phyloP scores from a whole-genome alignment of 805 yeast species.

The Kodamaea jinghongensis region DNA sequence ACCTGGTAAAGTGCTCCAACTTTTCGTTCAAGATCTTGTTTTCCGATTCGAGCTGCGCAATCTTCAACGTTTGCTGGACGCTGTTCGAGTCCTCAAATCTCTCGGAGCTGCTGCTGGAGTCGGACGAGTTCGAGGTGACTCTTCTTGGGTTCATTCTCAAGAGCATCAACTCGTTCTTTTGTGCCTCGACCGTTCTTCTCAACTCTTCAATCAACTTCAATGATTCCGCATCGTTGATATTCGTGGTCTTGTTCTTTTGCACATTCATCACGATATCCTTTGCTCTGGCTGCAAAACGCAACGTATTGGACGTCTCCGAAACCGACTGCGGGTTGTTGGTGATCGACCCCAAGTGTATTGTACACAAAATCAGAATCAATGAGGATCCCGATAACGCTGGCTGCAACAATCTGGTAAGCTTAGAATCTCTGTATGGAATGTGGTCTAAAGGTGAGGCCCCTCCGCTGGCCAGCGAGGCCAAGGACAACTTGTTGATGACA shows the following conservation, averaged over 20 bases:
- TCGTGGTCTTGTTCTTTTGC: slow-evolving; percentile 43
- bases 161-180: slow-evolving; percentile 49
- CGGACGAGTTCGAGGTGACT: background rate
- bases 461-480: slow-evolving; percentile 23
- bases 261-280: slow-evolving; percentile 77
- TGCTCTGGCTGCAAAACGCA: slow-evolving; percentile 91
- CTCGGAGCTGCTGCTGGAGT: slow-evolving; percentile 37
- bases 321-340: slow-evolving; percentile 40
- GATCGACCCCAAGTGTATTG: slow-evolving; percentile 62
- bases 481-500: slow-evolving; percentile 79
- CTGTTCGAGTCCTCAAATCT: slow-evolving; percentile 32
- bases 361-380: slow-evolving; percentile 80
- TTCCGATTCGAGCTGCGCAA: slow-evolving; percentile 51
- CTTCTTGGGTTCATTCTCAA: slow-evolving; percentile 21
- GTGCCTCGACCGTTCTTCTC: slow-evolving; percentile 57
- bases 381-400: slow-evolving; percentile 90
- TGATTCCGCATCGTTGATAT: slow-evolving; percentile 41
- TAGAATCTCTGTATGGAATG: slow-evolving; percentile 91
- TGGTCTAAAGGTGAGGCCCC: slow-evolving; percentile 46
- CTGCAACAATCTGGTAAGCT: slow-evolving; percentile 83
- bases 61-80: slow-evolving; percentile 12
- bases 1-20: slow-evolving; percentile 64
- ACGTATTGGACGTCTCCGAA: slow-evolving; percentile 82
- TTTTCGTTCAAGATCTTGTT: slow-evolving; percentile 62
- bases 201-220: slow-evolving; percentile 50